Base-by-base conservation (phyloP, 352 stramenopile genomes). In the Globisporangium radiosum region DNA sequence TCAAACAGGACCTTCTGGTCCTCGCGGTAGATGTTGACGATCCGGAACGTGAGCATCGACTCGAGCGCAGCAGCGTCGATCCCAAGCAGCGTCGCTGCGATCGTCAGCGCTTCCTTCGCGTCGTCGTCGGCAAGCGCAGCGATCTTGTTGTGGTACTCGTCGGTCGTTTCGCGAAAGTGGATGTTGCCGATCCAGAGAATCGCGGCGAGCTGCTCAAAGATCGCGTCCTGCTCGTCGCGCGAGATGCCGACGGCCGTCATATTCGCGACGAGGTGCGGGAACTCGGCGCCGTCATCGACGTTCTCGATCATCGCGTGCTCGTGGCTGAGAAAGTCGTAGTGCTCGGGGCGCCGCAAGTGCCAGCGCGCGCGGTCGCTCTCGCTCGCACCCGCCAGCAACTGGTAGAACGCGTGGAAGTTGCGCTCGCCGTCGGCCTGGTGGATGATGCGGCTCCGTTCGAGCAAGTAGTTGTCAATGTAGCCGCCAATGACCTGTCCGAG, bases 371-470 rank as follows among this genome's bases (percentile, higher is more conserved):
- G 71, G 36, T 92, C 78, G 3, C 66, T 63, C 6, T 75, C 65
- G 7, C 64, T 81, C 33, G 79, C 86, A 45, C 84, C 87, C 0
- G 83, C 73, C 44, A 97, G 73, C 43, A 98, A 66, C 72, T 97
- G 88, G 74, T 97, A 98, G 69, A 98, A 98, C 17, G 90, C 66
- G 75, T 98, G 92, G 70, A 97, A 98, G 70, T 97, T 97, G 57
- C 92, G 87, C 71, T 98, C 92, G 54, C 82, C 86, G 7, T 86
- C 76, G 9, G 85, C 76, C 48, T 97, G 90, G 60, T 81, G 72
- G 56, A 94, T 88, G 58, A 97, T 81, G 50, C 92, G 86, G 52
- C 79, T 93, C 60, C 94, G 93, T 66, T 98, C 92, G n/a, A 98
- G 75, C 52, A 98, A 70, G 71, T 97, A 98, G 60, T 91, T 91